A percentile compares a stretch with the other conserved stretches of the same genome.
These are phyloP conservation scores for Durio zibethinus DNA, from an alignment of 345 rosid species.

Conservation along the genomic window DNA sequence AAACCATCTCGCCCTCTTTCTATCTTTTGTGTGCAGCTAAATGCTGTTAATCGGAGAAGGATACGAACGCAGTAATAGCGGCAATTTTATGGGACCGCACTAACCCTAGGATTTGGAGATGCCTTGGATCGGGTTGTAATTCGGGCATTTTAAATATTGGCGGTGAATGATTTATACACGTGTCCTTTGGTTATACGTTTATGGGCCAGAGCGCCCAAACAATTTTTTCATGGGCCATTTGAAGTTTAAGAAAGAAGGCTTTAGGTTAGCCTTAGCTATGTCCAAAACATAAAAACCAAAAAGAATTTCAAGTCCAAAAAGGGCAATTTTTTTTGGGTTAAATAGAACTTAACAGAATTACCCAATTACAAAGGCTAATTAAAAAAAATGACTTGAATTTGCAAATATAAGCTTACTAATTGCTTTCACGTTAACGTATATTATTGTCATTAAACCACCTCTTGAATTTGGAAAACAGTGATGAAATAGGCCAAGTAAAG, in stretches of 20 bases:
- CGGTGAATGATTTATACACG: neutral
- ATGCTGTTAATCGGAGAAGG: neutral
- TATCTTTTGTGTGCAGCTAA: neutral
- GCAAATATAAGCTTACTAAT: no score
- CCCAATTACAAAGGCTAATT: no score
- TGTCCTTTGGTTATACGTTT: neutral
- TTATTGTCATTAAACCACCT: no score
- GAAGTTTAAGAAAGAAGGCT: neutral
- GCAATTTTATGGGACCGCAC: neutral
- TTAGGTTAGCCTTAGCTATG: neutral
- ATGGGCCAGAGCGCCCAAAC: no score
- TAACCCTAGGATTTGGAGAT: conserved; percentile 15
- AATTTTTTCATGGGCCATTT: no score
- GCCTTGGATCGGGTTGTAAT: neutral
- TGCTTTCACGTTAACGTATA: no score
- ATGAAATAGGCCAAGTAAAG: no score
- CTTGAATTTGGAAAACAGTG: no score
- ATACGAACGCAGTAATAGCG: neutral
- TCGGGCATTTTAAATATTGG: neutral
- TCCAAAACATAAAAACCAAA: neutral
- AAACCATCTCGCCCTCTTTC: conserved; percentile 10
- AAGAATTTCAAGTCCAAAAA: no score
- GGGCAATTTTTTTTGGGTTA: no score
- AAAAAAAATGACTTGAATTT: no score
- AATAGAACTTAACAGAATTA: no score